Base-by-base conservation (phyloP, 495 filamentous ascomycete genomes). In the Amorphotheca resinae region DNA sequence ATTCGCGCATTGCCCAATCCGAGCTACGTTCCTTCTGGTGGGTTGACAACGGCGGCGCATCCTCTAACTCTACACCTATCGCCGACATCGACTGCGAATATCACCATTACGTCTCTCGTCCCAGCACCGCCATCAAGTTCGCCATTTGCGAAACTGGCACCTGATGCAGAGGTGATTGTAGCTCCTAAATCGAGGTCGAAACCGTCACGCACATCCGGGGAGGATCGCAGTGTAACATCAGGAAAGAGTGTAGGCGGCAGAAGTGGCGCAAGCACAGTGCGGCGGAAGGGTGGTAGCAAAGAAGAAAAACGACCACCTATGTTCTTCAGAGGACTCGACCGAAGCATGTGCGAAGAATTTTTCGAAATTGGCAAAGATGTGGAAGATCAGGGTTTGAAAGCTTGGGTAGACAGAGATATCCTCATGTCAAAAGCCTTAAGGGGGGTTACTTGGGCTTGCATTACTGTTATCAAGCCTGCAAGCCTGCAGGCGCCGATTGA, bases 111-210 rank as follows among this genome's bases (percentile, higher is more conserved):
- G 6, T 86, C 87, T 23, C 64, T 95, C 20, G 73, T 73, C 7
- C 87, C 87, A 2, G 65, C 78, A n/a, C 76, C 75, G 2, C 57
- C 83, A 23, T 67, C 73, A 2, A 72, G 76, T 16, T 76, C 78
- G 5, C 72, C 82, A 2, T 95, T 94, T 57, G 88, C 87, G 21
- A 95, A 93, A 62, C 83, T 98, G 44, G 79, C 83, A 0, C 81
- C 88, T 0, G 87, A 96, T 57, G 89, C 86, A 16, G 91, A 98
- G 62, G 87, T 96, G 38, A 88, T 95, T 45, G 93, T 98, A 18
- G 89, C 91, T 3, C 91, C 91, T 1, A 98, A 98, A 60, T 78
- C 62, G 0, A 60, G 69, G 35, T 53, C 66, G 18, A 72, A 71
- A 40, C 53, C 59, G 20, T 46, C 61, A 1, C 61, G 63, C 34